Percentiles rank a stretch among this genome's conserved stretches.
These are phyloP conservation scores for Panicum hallii DNA, from an alignment of 202 grass and related monocot genomes.

Conservation along the genomic window DNA sequence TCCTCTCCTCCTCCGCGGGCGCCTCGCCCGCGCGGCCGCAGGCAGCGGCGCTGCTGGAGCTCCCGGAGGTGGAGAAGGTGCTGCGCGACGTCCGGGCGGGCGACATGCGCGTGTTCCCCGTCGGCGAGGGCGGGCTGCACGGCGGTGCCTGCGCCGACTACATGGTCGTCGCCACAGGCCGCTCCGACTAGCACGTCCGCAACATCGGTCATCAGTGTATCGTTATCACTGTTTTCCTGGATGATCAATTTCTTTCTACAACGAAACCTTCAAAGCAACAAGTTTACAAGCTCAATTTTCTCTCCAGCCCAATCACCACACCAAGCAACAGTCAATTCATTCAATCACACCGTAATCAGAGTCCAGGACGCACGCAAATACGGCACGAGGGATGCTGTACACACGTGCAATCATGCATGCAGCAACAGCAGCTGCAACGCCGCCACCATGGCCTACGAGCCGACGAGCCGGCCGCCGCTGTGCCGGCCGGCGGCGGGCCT, in stretches of 20 bases:
- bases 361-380: not conserved
- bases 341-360: too few species aligned
- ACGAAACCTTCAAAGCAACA: too few species aligned
- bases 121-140: constrained; percentile 56
- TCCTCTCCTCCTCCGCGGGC: constrained; percentile 20
- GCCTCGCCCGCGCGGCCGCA: constrained; percentile 21
- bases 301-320: not conserved
- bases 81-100: constrained; percentile 78
- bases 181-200: constrained; percentile 86
- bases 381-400: not conserved
- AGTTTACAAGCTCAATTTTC: too few species aligned
- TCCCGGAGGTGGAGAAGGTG: constrained; percentile 91
- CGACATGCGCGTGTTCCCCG: constrained; percentile 89
- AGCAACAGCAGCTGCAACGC: not conserved
- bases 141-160: constrained; percentile 76
- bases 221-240: too few species aligned
- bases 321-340: not conserved
- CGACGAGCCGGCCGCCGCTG: not conserved
- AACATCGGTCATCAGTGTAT: constrained; percentile 58
- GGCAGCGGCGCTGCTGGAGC: constrained; percentile 53
- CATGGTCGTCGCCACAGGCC: constrained; percentile 88
- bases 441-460: not conserved
- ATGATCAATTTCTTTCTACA: not conserved
- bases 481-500: not conserved
- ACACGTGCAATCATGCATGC: not conserved